phyloP scores from a whole-genome alignment of 2,329 filamentous ascomycete species.

The Alternaria ventricosa region DNA sequence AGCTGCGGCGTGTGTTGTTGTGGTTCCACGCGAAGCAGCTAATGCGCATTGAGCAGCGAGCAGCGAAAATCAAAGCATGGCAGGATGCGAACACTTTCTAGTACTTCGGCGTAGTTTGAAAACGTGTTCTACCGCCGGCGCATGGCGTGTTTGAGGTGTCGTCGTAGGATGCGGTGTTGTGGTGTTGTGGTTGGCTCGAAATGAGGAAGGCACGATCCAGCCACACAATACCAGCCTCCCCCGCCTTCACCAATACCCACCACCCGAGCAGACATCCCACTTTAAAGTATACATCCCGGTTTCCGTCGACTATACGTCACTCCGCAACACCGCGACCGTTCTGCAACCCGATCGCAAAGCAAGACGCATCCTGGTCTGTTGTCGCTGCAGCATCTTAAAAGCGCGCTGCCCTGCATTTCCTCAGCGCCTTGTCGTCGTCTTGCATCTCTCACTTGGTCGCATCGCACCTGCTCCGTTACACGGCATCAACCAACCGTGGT shows the following conservation, averaged over 20 bases:
- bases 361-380: slow-evolving; percentile 18
- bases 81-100: slow-evolving; percentile 7
- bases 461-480: slow-evolving; percentile 11
- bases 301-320: slow-evolving; percentile 35
- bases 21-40: slow-evolving; percentile 2
- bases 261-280: slow-evolving; percentile 2
- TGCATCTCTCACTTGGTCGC: slow-evolving; percentile 11
- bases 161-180: neutral
- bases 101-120: neutral
- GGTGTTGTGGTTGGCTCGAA: slow-evolving; percentile 18
- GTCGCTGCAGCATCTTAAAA: slow-evolving; percentile 19
- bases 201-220: slow-evolving; percentile 24
- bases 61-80: neutral
- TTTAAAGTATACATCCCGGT: slow-evolving; percentile 15
- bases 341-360: slow-evolving; percentile 20
- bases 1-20: slow-evolving; percentile 3
- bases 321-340: slow-evolving; percentile 12
- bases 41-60: neutral
- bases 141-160: neutral
- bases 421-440: slow-evolving; percentile 16
- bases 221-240: slow-evolving; percentile 32
- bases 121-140: neutral
- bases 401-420: slow-evolving; percentile 13
- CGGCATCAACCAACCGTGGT: slow-evolving; percentile 7
- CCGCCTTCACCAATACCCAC: slow-evolving; percentile 25